Evolutionary conservation across 2,329 filamentous ascomycete species (phyloP).

Genomic region (Knoxdaviesia proteae): DNA sequence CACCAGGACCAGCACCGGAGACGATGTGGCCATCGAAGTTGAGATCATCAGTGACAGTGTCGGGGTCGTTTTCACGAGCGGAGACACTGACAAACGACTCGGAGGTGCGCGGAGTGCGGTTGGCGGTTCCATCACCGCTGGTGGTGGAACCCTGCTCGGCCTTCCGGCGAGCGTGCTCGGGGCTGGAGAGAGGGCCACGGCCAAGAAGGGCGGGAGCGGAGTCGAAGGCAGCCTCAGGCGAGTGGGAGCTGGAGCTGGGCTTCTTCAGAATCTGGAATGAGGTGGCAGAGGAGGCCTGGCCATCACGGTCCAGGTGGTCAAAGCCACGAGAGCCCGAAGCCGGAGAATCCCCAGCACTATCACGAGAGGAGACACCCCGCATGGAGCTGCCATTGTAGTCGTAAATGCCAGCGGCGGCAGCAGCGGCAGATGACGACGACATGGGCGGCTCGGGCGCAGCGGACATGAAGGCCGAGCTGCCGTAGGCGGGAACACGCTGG

Average conservation of each 20-base stretch:
- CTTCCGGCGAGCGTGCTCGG: constrained; percentile 20
- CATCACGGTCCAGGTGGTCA: constrained; percentile 7
- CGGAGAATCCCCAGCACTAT: constrained; percentile 20
- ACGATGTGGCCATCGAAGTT: too few relatives aligned
- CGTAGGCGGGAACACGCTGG: constrained; percentile 7
- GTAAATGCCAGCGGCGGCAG: constrained; percentile 5
- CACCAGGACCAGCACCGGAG: too few relatives aligned
- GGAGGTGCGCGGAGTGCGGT: constrained; percentile 3
- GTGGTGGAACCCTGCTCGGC: constrained; percentile 20
- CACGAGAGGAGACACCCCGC: constrained; percentile 6
- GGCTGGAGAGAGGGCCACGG: constrained; percentile 21
- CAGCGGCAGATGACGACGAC: too few relatives aligned
- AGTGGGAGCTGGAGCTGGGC: constrained; percentile 15
- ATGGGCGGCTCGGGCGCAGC: constrained; percentile 8
- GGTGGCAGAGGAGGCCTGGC: constrained; percentile 13
- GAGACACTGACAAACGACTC: constrained; percentile 4
- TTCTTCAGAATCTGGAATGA: constrained; percentile 31
- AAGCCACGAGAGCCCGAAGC: constrained; percentile 8
- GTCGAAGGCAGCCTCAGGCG: constrained; percentile 16
- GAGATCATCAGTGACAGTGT: not conserved
- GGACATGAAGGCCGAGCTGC: constrained; percentile 5
- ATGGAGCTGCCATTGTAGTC: constrained; percentile 6
- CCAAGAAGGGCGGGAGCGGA: constrained; percentile 18
- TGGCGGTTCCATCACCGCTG: constrained; percentile 8
- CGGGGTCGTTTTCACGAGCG: constrained; percentile 4